A percentile compares a stretch with the other conserved stretches of the same genome.
Evolutionary conservation across 331 rosid genomes (phyloP).

Genomic region (Malus hybrid): DNA sequence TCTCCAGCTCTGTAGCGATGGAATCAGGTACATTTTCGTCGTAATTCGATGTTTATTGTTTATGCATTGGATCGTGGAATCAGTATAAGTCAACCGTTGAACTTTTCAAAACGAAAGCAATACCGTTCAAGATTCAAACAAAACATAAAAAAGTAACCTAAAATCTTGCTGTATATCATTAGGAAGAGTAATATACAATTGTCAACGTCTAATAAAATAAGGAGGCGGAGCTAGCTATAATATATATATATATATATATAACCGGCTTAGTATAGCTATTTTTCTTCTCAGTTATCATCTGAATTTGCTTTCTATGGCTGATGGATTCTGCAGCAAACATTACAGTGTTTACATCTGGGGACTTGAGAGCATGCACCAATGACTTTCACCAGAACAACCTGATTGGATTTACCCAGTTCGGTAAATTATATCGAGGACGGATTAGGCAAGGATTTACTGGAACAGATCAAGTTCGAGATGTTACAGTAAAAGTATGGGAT

Average conservation of each 20-base stretch:
- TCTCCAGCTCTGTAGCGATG: neutral
- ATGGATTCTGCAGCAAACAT: constrained; percentile 29
- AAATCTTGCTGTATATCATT: neutral
- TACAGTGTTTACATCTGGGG: constrained; percentile 25
- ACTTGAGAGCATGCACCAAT: constrained; percentile 35
- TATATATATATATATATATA: neutral
- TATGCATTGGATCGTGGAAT: neutral
- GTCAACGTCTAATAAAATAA: no score
- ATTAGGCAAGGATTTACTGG: constrained; percentile 14
- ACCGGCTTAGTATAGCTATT: neutral
- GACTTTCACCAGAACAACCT: constrained; percentile 32
- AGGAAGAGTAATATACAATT: no score
- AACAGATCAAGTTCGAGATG: constrained; percentile 13
- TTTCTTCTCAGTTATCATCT: neutral
- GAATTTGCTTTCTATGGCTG: neutral
- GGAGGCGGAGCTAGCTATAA: neutral
- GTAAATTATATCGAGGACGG: constrained; percentile 42
- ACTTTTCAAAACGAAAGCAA: neutral
- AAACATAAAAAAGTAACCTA: neutral
- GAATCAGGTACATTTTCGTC: neutral
- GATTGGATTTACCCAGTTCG: constrained; percentile 43
- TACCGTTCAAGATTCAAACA: neutral
- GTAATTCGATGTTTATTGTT: neutral
- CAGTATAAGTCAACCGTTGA: neutral
- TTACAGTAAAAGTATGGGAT: constrained; percentile 41